Evolutionary conservation across 2,329 filamentous ascomycete species (phyloP).

Genomic region (Fusarium siculi): DNA sequence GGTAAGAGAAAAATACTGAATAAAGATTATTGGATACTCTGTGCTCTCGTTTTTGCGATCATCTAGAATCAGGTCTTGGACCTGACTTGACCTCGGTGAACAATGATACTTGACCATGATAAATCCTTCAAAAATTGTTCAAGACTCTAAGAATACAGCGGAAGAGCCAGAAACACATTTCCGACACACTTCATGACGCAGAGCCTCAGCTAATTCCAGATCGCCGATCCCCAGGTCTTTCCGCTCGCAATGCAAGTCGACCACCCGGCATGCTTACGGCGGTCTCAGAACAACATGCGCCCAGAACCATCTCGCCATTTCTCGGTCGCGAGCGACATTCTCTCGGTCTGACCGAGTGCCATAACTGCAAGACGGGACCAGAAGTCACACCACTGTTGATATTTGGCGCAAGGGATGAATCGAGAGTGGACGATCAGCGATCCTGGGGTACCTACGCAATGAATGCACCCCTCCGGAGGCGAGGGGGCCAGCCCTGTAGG

Average conservation of each 20-base stretch:
- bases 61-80: neutral
- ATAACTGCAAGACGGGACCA: neutral
- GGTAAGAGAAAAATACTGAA: neutral
- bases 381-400: neutral
- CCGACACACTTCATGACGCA: neutral
- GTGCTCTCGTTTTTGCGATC: no score
- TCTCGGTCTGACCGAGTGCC: neutral
- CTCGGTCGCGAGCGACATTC: neutral
- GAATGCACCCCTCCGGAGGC: neutral
- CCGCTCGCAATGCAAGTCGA: neutral
- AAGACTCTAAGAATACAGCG: neutral
- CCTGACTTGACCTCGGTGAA: accelerated
- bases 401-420: neutral
- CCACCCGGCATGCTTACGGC: neutral
- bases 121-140: accelerated
- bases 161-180: no score
- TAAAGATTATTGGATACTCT: accelerated
- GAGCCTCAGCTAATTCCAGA: neutral
- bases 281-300: neutral
- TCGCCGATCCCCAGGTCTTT: neutral
- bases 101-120: neutral
- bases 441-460: neutral
- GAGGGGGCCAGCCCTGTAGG: neutral
- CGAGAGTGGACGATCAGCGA: neutral
- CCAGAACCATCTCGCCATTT: neutral